Evolutionary conservation across 108 stramenopile species (phyloP).

Genomic region (Cylindrotheca fusiformis): DNA sequence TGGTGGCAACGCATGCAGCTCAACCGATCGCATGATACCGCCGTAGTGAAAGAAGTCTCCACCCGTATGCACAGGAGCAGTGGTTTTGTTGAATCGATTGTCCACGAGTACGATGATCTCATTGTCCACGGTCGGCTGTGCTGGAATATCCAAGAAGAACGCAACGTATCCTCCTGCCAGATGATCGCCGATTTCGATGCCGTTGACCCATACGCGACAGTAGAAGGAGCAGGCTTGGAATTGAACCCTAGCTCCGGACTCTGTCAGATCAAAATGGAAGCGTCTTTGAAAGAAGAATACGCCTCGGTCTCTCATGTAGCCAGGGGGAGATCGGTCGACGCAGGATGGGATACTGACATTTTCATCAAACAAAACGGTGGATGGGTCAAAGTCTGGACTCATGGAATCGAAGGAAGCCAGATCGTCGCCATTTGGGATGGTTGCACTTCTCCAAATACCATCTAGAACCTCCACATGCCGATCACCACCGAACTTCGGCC

Average conservation of each 20-base stretch:
- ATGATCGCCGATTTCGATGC: slow-evolving; percentile 36
- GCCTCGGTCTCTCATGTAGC: slow-evolving; percentile 31
- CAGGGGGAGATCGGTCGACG: slow-evolving; percentile 33
- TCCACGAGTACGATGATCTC: slow-evolving; percentile 36
- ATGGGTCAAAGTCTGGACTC: slow-evolving; percentile 26
- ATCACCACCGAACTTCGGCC: slow-evolving; percentile 26
- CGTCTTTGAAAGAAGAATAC: slow-evolving; percentile 24
- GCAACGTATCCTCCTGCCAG: slow-evolving; percentile 45
- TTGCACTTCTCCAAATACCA: slow-evolving; percentile 19
- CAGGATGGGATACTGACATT: slow-evolving; percentile 20
- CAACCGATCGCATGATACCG: slow-evolving; percentile 36
- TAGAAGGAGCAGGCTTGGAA: slow-evolving; percentile 46
- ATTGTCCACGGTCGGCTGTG: neutral
- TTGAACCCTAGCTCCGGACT: slow-evolving; percentile 14
- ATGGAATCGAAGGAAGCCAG: slow-evolving; percentile 26
- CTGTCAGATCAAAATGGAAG: neutral
- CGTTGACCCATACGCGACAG: slow-evolving; percentile 48
- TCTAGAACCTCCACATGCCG: slow-evolving; percentile 25
- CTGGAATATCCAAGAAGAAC: slow-evolving; percentile 28
- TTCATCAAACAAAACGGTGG: slow-evolving; percentile 6
- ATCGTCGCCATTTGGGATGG: neutral
- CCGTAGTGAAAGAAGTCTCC: slow-evolving; percentile 52
- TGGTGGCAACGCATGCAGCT: slow-evolving; percentile 24
- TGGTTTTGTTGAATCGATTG: slow-evolving; percentile 42
- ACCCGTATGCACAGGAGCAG: slow-evolving; percentile 43